phyloP scores from a whole-genome alignment of 2,329 filamentous ascomycete species.

The Laburnicola sp. region DNA sequence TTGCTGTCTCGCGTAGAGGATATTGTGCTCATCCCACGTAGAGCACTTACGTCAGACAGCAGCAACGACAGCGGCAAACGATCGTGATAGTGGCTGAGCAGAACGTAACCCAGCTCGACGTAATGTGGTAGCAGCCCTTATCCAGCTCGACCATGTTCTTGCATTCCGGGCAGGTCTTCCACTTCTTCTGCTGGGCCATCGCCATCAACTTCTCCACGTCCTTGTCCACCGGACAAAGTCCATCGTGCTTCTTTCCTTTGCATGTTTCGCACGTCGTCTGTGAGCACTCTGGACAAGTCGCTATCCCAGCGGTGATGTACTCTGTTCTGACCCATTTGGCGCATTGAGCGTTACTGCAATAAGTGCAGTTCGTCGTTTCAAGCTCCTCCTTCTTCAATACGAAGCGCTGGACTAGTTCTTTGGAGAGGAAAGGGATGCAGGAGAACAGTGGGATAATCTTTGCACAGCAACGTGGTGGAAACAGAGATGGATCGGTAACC shows the following conservation, averaged over 20 bases:
- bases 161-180: conserved; percentile 20
- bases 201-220: conserved; percentile 12
- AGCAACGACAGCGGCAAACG: conserved; percentile 55
- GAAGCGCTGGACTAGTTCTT: conserved; percentile 6
- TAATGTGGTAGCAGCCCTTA: conserved; percentile 22
- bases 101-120: too few relatives aligned
- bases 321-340: conserved; percentile 16
- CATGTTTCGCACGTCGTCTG: conserved; percentile 16
- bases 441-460: conserved; percentile 14
- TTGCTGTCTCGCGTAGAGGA: neutral
- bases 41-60: too few relatives aligned
- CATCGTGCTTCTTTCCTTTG: conserved; percentile 12
- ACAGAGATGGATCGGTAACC: conserved; percentile 18
- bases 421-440: conserved; percentile 10
- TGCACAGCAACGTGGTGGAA: conserved; percentile 28
- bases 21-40: conserved; percentile 10
- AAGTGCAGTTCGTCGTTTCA: conserved; percentile 14
- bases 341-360: conserved; percentile 19
- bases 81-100: too few relatives aligned
- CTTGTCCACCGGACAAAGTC: conserved; percentile 17
- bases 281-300: conserved; percentile 10
- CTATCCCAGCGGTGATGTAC: conserved; percentile 10
- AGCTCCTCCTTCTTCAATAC: conserved; percentile 17
- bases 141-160: conserved; percentile 20
- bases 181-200: conserved; percentile 15